Percentiles rank a stretch among this genome's conserved stretches.
phyloP scores from a whole-genome alignment of 2,329 filamentous ascomycete genomes.

The Plectosphaerella cucumerina region DNA sequence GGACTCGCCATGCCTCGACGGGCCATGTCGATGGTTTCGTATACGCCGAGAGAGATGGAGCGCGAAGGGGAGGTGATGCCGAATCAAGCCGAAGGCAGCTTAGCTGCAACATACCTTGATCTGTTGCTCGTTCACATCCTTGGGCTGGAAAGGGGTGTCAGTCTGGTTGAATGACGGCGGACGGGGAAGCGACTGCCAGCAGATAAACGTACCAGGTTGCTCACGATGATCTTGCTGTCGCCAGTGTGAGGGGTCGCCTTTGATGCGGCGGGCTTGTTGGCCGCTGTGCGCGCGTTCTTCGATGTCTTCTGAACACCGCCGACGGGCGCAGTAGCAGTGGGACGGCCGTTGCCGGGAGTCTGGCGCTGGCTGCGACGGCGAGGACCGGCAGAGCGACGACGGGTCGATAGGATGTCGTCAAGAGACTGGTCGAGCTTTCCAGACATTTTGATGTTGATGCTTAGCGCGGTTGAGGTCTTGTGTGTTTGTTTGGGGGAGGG shows the following conservation, averaged over 20 bases:
- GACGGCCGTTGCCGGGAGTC: constrained; percentile 43
- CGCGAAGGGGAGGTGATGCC: constrained; percentile 44
- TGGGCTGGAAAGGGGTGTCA: constrained; percentile 63
- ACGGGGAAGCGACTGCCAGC: not conserved
- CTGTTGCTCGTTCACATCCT: constrained; percentile 93
- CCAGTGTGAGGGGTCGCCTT: constrained; percentile 58
- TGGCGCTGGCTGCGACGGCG: constrained; percentile 44
- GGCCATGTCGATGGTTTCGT: not conserved
- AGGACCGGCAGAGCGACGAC: constrained; percentile 50
- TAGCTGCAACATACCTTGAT: constrained; percentile 99
- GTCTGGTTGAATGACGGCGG: constrained; percentile 22
- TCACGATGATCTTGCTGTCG: constrained; percentile 97
- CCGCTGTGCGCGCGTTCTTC: constrained; percentile 54
- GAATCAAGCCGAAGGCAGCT: constrained; percentile 61
- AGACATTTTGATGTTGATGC: constrained; percentile 61
- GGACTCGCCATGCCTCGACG: no score
- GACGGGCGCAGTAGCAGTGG: constrained; percentile 63
- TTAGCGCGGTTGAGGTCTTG: not conserved
- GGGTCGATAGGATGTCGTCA: constrained; percentile 90
- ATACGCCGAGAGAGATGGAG: constrained; percentile 24
- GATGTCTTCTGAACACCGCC: constrained; percentile 82
- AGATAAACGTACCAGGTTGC: constrained; percentile 78
- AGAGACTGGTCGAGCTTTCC: constrained; percentile 96
- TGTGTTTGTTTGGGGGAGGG: not conserved
- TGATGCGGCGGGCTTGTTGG: constrained; percentile 58